Conservation (phyloP, 2,329 filamentous ascomycete genomes). For the Aureobasidium subglaciale region DNA sequence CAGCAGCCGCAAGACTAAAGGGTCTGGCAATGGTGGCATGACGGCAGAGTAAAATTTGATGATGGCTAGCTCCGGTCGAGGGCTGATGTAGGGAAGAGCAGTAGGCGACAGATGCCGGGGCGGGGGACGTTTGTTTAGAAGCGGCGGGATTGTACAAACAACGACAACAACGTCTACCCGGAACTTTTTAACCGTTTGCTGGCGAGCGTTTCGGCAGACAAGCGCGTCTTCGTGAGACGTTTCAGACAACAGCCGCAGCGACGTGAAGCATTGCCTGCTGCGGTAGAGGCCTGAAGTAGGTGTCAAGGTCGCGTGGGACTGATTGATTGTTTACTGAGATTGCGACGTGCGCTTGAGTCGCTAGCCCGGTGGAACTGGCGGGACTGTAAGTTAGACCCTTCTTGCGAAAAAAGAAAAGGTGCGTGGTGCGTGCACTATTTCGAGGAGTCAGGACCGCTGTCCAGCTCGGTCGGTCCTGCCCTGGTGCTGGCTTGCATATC, state of each 20-base stretch:
- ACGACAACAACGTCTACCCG: background rate
- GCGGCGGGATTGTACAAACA: constrained; percentile 14
- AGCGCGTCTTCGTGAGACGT: constrained; percentile 5
- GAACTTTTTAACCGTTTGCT: background rate
- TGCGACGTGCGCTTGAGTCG: constrained; percentile 7
- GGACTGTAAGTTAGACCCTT: constrained; percentile 7
- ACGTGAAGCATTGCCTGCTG: background rate
- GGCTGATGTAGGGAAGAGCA: background rate
- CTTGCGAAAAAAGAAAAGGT: constrained; percentile 5
- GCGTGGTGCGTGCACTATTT: background rate
- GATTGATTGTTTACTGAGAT: constrained; percentile 15
- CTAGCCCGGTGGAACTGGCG: background rate
- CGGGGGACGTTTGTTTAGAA: constrained; percentile 11
- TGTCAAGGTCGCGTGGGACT: constrained; percentile 7
- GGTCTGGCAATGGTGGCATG: constrained; percentile 18
- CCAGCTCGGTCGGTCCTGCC: background rate
- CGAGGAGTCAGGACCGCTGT: background rate
- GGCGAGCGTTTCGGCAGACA: constrained; percentile 9
- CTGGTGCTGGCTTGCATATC: constrained; percentile 9
- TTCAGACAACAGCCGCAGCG: constrained; percentile 9
- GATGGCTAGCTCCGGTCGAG: constrained; percentile 10
- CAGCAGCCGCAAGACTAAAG: constrained; percentile 50
- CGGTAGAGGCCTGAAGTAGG: background rate
- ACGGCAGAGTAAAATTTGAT: constrained; percentile 15
- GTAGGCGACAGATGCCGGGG: background rate